phyloP scores from a whole-genome alignment of 2,329 filamentous ascomycete species.

The Colletotrichum sidae region DNA sequence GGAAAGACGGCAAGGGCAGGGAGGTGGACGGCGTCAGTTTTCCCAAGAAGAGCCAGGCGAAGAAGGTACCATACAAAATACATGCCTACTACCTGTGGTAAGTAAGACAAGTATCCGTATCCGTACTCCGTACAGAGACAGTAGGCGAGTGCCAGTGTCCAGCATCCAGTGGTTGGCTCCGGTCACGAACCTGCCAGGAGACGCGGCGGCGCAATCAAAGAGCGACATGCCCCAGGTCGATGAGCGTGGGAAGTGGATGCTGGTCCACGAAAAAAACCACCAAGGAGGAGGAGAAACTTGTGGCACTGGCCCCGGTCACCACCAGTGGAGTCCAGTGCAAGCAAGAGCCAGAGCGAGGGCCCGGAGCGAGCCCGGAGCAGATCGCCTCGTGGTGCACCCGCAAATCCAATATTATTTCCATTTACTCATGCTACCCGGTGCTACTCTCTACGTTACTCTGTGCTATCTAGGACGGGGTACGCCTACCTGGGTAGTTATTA shows the following conservation, averaged over 20 bases:
- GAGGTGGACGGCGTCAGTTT: too few species aligned
- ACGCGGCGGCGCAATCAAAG: conserved; percentile 34
- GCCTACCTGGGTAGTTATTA: conserved; percentile 10
- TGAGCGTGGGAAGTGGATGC: conserved; percentile 8
- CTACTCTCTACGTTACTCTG: too few species aligned
- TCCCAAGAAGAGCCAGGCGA: too few species aligned
- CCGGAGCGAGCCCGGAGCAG: conserved; percentile 3
- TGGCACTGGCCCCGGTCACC: too few species aligned
- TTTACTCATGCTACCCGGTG: too few species aligned
- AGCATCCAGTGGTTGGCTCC: conserved; percentile 24
- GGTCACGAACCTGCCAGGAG: conserved; percentile 27
- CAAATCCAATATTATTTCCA: conserved; percentile 5
- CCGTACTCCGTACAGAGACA: conserved; percentile 11
- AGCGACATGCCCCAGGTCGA: conserved; percentile 35
- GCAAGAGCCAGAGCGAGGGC: neutral
- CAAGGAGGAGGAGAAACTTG: conserved; percentile 8
- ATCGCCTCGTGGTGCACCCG: conserved; percentile 19
- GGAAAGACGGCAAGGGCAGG: conserved; percentile 25
- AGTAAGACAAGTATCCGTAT: too few species aligned
- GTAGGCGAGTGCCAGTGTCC: conserved; percentile 27
- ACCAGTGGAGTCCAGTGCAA: neutral
- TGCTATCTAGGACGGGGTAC: too few species aligned
- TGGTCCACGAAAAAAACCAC: conserved; percentile 1
- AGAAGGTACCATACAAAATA: too few species aligned
- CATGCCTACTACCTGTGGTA: too few species aligned